Percentiles rank a stretch among this genome's conserved stretches.
phyloP scores from a whole-genome alignment of 2,329 filamentous ascomycete genomes.

The Hawksworthiomyces lignivorus region DNA sequence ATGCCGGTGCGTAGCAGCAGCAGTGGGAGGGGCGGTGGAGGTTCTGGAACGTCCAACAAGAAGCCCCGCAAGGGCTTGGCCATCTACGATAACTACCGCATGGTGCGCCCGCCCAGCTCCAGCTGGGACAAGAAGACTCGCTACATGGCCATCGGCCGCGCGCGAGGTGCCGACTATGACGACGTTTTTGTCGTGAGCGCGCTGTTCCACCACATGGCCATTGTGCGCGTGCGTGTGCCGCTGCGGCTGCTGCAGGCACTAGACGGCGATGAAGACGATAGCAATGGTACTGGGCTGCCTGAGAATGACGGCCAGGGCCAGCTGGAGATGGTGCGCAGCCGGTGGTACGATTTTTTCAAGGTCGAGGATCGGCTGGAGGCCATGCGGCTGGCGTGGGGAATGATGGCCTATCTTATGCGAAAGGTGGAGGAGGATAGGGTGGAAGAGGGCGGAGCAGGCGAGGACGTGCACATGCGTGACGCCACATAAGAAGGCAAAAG shows the following conservation, averaged over 20 bases:
- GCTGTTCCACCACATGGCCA: conserved; percentile 53
- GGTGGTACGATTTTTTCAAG: conserved; percentile 55
- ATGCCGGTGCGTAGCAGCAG: no score
- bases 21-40: neutral
- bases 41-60: conserved; percentile 26
- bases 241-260: conserved; percentile 43
- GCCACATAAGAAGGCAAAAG: neutral
- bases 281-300: no score
- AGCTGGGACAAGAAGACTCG: conserved; percentile 54
- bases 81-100: conserved; percentile 57
- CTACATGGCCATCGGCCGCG: conserved; percentile 50
- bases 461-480: conserved; percentile 8
- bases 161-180: conserved; percentile 40
- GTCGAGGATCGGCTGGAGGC: conserved; percentile 46
- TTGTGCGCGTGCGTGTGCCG: conserved; percentile 53
- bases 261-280: conserved; percentile 28
- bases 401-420: conserved; percentile 55
- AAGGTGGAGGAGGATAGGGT: conserved; percentile 20
- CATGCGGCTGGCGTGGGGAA: conserved; percentile 49
- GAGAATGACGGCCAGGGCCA: conserved; percentile 33
- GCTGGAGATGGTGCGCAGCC: conserved; percentile 49
- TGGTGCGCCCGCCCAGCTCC: conserved; percentile 48
- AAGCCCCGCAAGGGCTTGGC: conserved; percentile 47
- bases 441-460: neutral
- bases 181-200: conserved; percentile 55